phyloP scores from a whole-genome alignment of 2,329 filamentous ascomycete species.

The Phialemoniopsis sp. region DNA sequence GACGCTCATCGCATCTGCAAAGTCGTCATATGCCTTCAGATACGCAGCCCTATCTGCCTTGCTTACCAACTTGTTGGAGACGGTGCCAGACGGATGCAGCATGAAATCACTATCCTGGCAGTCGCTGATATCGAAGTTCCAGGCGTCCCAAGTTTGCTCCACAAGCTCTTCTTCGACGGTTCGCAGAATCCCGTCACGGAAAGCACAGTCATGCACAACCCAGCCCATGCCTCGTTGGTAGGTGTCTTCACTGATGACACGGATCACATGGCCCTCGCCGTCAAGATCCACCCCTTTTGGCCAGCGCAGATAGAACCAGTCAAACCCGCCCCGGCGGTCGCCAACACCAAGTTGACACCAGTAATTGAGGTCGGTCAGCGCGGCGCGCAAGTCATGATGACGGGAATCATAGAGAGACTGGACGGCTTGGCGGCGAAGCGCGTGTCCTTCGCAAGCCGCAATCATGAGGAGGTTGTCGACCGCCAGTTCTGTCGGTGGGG shows the following conservation, averaged over 20 bases:
- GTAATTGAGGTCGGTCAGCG: conserved; percentile 81
- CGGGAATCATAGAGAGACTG: conserved; percentile 67
- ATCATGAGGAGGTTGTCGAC: conserved; percentile 78
- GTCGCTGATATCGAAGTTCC: conserved; percentile 60
- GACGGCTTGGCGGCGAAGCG: conserved; percentile 64
- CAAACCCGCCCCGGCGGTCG: conserved; percentile 79
- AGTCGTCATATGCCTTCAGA: conserved; percentile 48
- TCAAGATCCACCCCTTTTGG: conserved; percentile 68
- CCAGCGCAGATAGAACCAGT: conserved; percentile 83
- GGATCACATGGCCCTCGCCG: conserved; percentile 60
- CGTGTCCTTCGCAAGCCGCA: conserved; percentile 85
- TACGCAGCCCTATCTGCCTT: too few relatives aligned
- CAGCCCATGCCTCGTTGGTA: conserved; percentile 77
- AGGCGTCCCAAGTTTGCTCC: conserved; percentile 62
- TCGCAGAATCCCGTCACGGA: conserved; percentile 24
- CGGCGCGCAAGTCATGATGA: conserved; percentile 70
- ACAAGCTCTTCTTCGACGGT: conserved; percentile 57
- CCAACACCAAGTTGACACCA: conserved; percentile 98
- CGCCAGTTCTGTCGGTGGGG: conserved; percentile 61
- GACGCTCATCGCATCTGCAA: conserved; percentile 58
- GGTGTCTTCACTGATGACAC: conserved; percentile 78
- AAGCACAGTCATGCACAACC: conserved; percentile 58
- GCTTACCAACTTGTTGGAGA: too few relatives aligned
- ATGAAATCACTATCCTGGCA: conserved; percentile 33
- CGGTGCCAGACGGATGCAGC: too few relatives aligned